These are phyloP conservation scores for Scortechinia acanthostroma DNA, from an alignment of 2,329 filamentous ascomycete genomes.

Conservation along the genomic window DNA sequence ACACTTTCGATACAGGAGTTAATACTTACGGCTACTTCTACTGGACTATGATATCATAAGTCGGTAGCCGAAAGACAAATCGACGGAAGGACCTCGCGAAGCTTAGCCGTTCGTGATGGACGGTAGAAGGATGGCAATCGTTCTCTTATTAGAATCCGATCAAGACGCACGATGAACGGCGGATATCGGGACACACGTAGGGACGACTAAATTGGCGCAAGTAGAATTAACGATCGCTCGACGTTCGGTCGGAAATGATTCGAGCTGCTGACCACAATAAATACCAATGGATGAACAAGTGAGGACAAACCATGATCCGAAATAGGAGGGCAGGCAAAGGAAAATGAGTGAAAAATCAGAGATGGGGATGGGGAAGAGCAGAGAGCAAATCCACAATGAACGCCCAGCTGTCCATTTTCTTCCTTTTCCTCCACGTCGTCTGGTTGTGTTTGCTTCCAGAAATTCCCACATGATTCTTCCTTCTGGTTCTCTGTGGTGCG, in stretches of 20 bases:
- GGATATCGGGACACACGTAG: background rate
- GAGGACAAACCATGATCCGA: background rate
- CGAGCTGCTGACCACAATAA: slow-evolving; percentile 2
- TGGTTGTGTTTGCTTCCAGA: too few species aligned
- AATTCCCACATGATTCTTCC: too few species aligned
- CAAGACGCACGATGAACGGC: background rate
- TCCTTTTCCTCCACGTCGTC: too few species aligned
- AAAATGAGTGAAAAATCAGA: background rate
- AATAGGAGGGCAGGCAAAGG: background rate
- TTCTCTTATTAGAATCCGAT: background rate
- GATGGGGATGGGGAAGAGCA: background rate
- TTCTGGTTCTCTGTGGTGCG: too few species aligned
- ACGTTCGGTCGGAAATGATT: background rate
- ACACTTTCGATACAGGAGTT: too few species aligned
- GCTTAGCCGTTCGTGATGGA: too few species aligned
- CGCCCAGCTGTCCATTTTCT: background rate
- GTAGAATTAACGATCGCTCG: slow-evolving; percentile 1
- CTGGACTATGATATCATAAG: too few species aligned
- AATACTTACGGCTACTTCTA: too few species aligned
- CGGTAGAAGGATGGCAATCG: background rate
- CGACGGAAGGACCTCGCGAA: too few species aligned
- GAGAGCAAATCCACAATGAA: background rate
- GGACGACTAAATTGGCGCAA: background rate
- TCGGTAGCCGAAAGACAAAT: too few species aligned
- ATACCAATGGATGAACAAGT: background rate